Conservation (phyloP, 176 grass and related monocot species). For the Tuctoria greenei region DNA sequence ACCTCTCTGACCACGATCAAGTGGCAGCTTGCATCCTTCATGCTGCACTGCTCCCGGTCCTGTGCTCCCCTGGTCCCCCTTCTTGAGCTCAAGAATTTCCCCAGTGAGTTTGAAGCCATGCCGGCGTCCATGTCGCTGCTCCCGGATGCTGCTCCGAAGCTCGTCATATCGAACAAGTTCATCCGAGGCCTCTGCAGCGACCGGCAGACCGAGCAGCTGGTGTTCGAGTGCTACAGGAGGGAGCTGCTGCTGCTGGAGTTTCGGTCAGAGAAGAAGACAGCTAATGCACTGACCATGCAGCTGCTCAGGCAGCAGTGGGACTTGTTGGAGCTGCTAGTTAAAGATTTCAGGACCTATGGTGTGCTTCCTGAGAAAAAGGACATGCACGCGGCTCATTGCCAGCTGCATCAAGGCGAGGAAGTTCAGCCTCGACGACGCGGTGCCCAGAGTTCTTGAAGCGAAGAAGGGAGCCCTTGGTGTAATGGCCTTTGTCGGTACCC, state of each 20-base stretch:
- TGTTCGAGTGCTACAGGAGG: conserved; percentile 69
- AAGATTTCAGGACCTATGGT: conserved; percentile 44
- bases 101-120: conserved; percentile 42
- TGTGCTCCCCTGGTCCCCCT: conserved; percentile 66
- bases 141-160: conserved; percentile 28
- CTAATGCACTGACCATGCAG: conserved; percentile 46
- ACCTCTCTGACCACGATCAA: conserved; percentile 33
- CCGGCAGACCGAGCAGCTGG: conserved; percentile 69
- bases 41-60: conserved; percentile 58
- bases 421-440: conserved; percentile 62
- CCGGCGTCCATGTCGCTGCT: conserved; percentile 29
- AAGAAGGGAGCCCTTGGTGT: conserved; percentile 47
- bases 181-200: conserved; percentile 62
- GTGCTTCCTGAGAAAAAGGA: conserved; percentile 67
- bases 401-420: conserved; percentile 63
- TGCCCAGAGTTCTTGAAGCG: conserved; percentile 49
- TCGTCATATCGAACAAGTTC: conserved; percentile 74
- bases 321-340: conserved; percentile 53
- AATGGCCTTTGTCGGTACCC: no score
- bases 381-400: conserved; percentile 58
- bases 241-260: conserved; percentile 64
- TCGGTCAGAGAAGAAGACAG: conserved; percentile 57
- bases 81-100: conserved; percentile 61
- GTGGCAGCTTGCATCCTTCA: conserved; percentile 38
- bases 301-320: conserved; percentile 73